A percentile compares a stretch with the other conserved stretches of the same genome.
Evolutionary conservation across 495 filamentous ascomycete genomes (phyloP).

Genomic region (Neurospora sp.): DNA sequence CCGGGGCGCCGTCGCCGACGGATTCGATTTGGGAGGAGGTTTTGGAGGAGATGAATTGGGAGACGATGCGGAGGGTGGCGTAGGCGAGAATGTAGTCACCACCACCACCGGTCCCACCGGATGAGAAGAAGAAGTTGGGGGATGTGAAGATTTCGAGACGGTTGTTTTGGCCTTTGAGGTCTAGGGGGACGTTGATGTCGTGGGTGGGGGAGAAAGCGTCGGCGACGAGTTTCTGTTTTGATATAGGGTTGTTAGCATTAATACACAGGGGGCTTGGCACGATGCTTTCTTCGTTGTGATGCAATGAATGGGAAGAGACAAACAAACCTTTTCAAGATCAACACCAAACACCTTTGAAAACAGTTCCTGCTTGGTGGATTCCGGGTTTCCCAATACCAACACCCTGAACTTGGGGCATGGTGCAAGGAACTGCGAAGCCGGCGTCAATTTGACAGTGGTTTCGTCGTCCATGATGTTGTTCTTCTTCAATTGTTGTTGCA

Average conservation of each 20-base stretch:
- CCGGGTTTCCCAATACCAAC: constrained; percentile 19
- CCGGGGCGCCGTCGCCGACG: background rate
- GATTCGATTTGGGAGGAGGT: background rate
- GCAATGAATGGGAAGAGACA: too few species aligned
- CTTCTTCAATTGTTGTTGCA: background rate
- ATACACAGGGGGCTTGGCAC: too few species aligned
- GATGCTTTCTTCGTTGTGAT: too few species aligned
- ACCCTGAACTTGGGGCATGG: constrained; percentile 20
- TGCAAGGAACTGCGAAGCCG: constrained; percentile 11
- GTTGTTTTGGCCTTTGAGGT: constrained; percentile 17
- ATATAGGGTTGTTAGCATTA: too few species aligned
- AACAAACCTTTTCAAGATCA: constrained; percentile 17
- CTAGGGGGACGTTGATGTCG: constrained; percentile 12
- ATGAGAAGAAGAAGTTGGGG: constrained; percentile 11
- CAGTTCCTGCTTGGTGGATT: constrained; percentile 21
- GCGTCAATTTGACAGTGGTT: constrained; percentile 4
- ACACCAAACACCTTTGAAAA: constrained; percentile 19
- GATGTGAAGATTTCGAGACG: constrained; percentile 15
- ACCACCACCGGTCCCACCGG: background rate
- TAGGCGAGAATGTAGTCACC: background rate
- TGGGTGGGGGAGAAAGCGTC: constrained; percentile 13
- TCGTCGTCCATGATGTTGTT: background rate
- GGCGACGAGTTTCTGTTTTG: constrained; percentile 15
- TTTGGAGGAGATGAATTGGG: background rate
- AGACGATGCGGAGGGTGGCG: background rate